Evolutionary conservation across 768 basidiomycete genomes (phyloP).

Genomic region (Trametes sanguinea): DNA sequence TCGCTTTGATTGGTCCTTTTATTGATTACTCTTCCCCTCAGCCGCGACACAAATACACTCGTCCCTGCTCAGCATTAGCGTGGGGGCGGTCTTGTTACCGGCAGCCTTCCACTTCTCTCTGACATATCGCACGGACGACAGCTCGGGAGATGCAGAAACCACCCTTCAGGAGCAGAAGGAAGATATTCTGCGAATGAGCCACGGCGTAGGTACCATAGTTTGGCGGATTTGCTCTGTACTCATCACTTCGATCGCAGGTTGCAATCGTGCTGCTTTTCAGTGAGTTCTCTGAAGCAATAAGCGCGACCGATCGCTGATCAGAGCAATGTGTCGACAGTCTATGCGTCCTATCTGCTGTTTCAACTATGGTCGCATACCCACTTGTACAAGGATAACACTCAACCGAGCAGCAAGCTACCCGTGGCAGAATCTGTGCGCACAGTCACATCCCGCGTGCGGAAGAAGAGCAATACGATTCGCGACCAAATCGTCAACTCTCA

Average conservation of each 20-base stretch:
- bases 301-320: slow-evolving; percentile 23
- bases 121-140: slow-evolving; percentile 24
- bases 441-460: slow-evolving; percentile 19
- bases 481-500: slow-evolving; percentile 7
- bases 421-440: slow-evolving; percentile 23
- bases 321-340: slow-evolving; percentile 47
- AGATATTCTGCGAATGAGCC: slow-evolving; percentile 71
- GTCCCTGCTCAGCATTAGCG: slow-evolving; percentile 72
- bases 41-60: slow-evolving; percentile 76
- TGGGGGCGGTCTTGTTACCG: slow-evolving; percentile 76
- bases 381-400: slow-evolving; percentile 52
- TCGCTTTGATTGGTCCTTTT: not conserved
- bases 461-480: slow-evolving; percentile 19
- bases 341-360: slow-evolving; percentile 73
- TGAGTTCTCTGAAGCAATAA: slow-evolving; percentile 28
- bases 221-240: no score
- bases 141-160: slow-evolving; percentile 9
- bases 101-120: slow-evolving; percentile 74
- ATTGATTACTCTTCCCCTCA: slow-evolving; percentile 34
- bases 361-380: slow-evolving; percentile 78
- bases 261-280: slow-evolving; percentile 78
- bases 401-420: slow-evolving; percentile 23
- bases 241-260: slow-evolving; percentile 44
- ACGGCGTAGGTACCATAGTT: slow-evolving; percentile 54
- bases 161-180: slow-evolving; percentile 40